Percentiles rank a stretch among this genome's conserved stretches.
These are phyloP conservation scores for Penicillium subrubescens DNA, from an alignment of 495 filamentous ascomycete species.

Conservation along the genomic window DNA sequence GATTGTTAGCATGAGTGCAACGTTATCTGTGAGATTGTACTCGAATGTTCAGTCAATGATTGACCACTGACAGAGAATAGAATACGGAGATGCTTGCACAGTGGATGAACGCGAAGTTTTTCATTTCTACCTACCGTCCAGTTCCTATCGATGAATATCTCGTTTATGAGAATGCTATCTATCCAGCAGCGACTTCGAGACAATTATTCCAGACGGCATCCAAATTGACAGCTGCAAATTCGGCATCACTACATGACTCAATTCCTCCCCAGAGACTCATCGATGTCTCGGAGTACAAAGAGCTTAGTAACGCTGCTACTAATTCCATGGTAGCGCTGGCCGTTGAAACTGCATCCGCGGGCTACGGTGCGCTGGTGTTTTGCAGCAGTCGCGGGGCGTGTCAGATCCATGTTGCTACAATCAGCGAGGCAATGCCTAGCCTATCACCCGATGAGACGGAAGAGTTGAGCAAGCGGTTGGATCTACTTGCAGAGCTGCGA, in stretches of 20 bases:
- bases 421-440: constrained; percentile 63
- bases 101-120: constrained; percentile 74
- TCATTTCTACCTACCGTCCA: constrained; percentile 73
- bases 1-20: constrained; percentile 83
- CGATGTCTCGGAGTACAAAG: constrained; percentile 55
- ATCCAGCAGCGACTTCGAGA: constrained; percentile 62
- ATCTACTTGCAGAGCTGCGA: constrained; percentile 69
- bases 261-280: constrained; percentile 53
- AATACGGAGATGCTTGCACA: constrained; percentile 68
- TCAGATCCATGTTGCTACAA: constrained; percentile 63
- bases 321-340: constrained; percentile 73
- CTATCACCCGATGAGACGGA: constrained; percentile 43
- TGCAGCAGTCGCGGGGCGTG: constrained; percentile 69
- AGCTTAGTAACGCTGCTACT: constrained; percentile 62
- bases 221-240: constrained; percentile 44
- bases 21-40: constrained; percentile 56
- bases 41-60: background rate
- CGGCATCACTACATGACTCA: constrained; percentile 33
- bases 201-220: constrained; percentile 63
- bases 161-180: constrained; percentile 74
- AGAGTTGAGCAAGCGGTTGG: constrained; percentile 59
- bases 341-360: constrained; percentile 64
- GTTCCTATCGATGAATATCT: constrained; percentile 75
- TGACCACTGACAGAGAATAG: constrained; percentile 34
- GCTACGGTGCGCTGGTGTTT: constrained; percentile 76